These are phyloP conservation scores for Solanum etuberosum DNA, from an alignment of 257 asterid species.

Conservation along the genomic window DNA sequence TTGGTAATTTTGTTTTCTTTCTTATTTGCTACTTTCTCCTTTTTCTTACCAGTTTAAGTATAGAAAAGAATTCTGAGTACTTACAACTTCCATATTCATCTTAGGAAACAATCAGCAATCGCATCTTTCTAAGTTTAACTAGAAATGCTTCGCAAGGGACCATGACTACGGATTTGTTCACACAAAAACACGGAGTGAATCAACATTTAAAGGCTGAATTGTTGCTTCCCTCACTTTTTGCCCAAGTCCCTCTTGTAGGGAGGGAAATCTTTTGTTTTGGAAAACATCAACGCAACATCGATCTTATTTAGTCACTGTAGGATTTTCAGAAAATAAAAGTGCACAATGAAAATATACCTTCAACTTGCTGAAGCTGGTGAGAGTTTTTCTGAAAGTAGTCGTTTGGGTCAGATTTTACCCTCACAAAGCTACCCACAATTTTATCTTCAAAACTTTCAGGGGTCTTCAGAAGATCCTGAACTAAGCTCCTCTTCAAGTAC, in stretches of 20 bases:
- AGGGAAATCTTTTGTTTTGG: background rate
- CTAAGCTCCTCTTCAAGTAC: constrained; percentile 53
- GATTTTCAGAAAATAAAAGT: background rate
- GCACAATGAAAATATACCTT: constrained; percentile 37
- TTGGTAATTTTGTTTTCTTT: background rate
- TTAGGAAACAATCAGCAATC: background rate
- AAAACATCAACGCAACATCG: background rate
- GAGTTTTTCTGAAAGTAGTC: constrained; percentile 63
- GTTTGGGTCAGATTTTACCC: constrained; percentile 69
- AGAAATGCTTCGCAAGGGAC: background rate
- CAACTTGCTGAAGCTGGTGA: constrained; percentile 73
- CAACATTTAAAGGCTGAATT: background rate
- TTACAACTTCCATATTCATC: background rate
- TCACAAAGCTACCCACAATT: constrained; percentile 73
- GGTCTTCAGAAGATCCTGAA: constrained; percentile 54
- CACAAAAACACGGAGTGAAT: background rate
- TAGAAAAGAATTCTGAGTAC: background rate
- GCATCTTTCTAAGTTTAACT: background rate
- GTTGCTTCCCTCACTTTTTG: background rate
- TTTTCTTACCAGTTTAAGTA: background rate
- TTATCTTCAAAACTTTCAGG: constrained; percentile 47
- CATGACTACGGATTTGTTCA: background rate
- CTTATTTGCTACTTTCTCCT: background rate
- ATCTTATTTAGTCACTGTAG: background rate
- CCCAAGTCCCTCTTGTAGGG: background rate